Percentiles rank a stretch among this genome's conserved stretches.
Evolutionary conservation across 2,329 filamentous ascomycete species (phyloP).

Genomic region (Ophiostoma pallidulum): DNA sequence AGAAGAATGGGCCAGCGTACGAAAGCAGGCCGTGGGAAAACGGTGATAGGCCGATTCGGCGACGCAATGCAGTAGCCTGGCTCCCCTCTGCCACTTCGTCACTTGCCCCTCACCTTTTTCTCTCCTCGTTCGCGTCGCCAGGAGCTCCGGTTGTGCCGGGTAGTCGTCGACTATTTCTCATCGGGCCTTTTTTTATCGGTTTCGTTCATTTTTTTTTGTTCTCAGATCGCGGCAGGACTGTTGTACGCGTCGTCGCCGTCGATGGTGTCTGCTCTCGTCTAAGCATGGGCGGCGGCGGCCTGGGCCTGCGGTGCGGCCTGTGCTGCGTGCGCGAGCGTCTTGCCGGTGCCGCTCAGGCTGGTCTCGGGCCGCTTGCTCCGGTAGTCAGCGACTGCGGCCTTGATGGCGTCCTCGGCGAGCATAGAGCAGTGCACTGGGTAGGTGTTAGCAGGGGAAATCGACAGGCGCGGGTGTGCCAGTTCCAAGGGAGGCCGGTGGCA

Average conservation of each 20-base stretch:
- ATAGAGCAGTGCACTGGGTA: slow-evolving; percentile 75
- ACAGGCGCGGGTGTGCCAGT: no score
- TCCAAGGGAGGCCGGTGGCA: slow-evolving; percentile 63
- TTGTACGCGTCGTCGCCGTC: background rate
- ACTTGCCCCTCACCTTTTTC: no score
- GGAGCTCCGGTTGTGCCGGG: no score
- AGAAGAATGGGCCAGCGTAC: no score
- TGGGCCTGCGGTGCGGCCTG: slow-evolving; percentile 4
- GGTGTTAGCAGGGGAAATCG: slow-evolving; percentile 22
- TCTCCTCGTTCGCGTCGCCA: background rate
- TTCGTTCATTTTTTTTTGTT: no score
- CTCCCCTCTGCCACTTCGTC: no score
- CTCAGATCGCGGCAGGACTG: no score
- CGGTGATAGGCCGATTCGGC: no score
- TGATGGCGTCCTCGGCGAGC: slow-evolving; percentile 88
- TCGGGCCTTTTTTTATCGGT: no score
- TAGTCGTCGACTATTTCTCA: no score
- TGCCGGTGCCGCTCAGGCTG: slow-evolving; percentile 62
- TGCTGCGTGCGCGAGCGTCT: slow-evolving; percentile 14
- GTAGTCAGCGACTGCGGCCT: slow-evolving; percentile 83
- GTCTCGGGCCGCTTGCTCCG: slow-evolving; percentile 86
- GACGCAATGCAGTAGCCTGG: no score
- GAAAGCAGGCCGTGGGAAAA: no score
- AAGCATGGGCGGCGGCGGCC: slow-evolving; percentile 11
- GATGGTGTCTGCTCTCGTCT: background rate